phyloP scores from a whole-genome alignment of 2,329 filamentous ascomycete genomes.

The Colletotrichum godetiae region DNA sequence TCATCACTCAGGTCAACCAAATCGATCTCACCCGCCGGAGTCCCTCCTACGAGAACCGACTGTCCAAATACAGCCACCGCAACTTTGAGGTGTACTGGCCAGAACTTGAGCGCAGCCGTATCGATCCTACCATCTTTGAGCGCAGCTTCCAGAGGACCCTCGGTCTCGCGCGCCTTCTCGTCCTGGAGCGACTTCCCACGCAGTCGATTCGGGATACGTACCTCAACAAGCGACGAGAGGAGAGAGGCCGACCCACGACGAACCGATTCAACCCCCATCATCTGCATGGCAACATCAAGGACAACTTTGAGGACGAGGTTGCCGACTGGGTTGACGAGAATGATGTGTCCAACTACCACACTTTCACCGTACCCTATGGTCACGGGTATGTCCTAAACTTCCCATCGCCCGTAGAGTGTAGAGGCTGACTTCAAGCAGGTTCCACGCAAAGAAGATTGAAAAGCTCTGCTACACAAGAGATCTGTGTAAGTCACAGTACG shows the following conservation, averaged over 20 bases:
- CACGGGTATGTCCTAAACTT: slow-evolving; percentile 43
- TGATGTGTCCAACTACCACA: slow-evolving; percentile 84
- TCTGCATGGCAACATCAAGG: slow-evolving; percentile 80
- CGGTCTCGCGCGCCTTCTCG: slow-evolving; percentile 81
- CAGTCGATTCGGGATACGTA: slow-evolving; percentile 76
- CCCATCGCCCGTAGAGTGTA: neutral
- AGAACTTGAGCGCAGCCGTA: slow-evolving; percentile 75
- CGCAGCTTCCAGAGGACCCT: slow-evolving; percentile 80
- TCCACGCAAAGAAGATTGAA: slow-evolving; percentile 78
- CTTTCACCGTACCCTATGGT: slow-evolving; percentile 78
- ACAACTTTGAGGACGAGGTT: slow-evolving; percentile 81
- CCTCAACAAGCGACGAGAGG: slow-evolving; percentile 74
- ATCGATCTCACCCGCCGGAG: slow-evolving; percentile 83
- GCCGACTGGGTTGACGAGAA: slow-evolving; percentile 85
- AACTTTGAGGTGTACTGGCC: slow-evolving; percentile 89
- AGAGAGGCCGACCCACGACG: slow-evolving; percentile 75
- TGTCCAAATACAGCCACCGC: slow-evolving; percentile 86
- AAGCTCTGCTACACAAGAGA: slow-evolving; percentile 86
- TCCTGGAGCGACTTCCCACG: slow-evolving; percentile 82
- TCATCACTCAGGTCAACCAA: slow-evolving; percentile 84
- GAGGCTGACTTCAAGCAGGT: slow-evolving; percentile 41
- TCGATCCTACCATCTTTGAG: slow-evolving; percentile 91
- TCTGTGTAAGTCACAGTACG: slow-evolving; percentile 56
- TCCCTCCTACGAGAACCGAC: slow-evolving; percentile 87
- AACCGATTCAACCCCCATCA: slow-evolving; percentile 54